Conservation (phyloP, 2,329 filamentous ascomycete genomes). For the Zymoseptoria tritici region DNA sequence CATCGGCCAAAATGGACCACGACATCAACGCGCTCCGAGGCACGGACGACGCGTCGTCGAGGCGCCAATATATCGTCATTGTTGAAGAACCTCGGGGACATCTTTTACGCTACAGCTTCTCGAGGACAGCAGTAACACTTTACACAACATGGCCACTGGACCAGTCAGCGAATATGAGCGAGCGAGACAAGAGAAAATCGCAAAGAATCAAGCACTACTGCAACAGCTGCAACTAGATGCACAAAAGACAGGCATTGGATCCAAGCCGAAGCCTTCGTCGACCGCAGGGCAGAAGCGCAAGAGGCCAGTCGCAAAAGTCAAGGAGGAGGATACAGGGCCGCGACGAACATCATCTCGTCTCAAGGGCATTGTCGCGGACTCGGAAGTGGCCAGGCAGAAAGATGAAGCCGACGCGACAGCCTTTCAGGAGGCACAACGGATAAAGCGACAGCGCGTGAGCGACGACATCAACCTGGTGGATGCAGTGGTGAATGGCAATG, state of each 20-base stretch:
- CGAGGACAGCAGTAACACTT: neutral
- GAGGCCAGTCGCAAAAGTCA: conserved; percentile 46
- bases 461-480: conserved; percentile 66
- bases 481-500: conserved; percentile 69
- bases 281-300: conserved; percentile 35
- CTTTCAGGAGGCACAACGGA: conserved; percentile 49
- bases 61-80: neutral
- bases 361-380: conserved; percentile 57
- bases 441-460: conserved; percentile 57
- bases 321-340: conserved; percentile 44
- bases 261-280: conserved; percentile 44
- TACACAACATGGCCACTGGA: conserved; percentile 14
- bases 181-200: conserved; percentile 77
- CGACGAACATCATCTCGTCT: conserved; percentile 56
- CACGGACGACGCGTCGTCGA: neutral
- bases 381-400: conserved; percentile 61
- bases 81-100: neutral
- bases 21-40: neutral
- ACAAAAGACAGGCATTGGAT: conserved; percentile 61
- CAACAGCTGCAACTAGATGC: conserved; percentile 65
- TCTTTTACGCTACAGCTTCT: neutral
- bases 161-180: conserved; percentile 76
- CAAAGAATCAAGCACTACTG: conserved; percentile 73
- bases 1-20: neutral
- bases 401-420: conserved; percentile 57